Conservation (phyloP, 129 eudicot genomes). For the Smallanthus sonchifolius region DNA sequence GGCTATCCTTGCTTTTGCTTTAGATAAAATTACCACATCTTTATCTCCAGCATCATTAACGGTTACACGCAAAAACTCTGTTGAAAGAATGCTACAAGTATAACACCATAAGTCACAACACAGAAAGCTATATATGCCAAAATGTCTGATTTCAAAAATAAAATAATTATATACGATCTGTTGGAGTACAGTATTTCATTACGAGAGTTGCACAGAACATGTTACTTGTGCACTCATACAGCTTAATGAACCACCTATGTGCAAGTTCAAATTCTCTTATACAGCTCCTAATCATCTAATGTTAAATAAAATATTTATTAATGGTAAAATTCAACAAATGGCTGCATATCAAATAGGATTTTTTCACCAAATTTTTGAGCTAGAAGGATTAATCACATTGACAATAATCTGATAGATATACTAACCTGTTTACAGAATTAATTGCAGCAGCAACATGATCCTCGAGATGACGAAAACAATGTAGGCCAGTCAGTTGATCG, state of each 20-base stretch:
- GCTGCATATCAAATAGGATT: not conserved
- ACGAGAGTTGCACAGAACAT: not conserved
- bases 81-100: slow-evolving; percentile 99
- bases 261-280: not conserved
- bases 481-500: slow-evolving; percentile 86
- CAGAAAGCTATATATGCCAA: slow-evolving; percentile 9
- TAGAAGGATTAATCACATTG: slow-evolving; percentile 1
- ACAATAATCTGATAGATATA: slow-evolving; percentile 4
- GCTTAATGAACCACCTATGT: not conserved
- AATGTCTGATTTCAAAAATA: not conserved
- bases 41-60: slow-evolving; percentile 55
- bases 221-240: not conserved
- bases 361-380: not conserved
- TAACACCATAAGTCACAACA: slow-evolving; percentile 55
- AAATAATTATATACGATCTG: not conserved
- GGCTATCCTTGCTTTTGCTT: slow-evolving; percentile 43
- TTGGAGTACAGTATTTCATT: not conserved
- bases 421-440: slow-evolving; percentile 88
- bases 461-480: slow-evolving; percentile 95
- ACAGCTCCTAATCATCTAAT: not conserved
- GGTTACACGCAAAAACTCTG: slow-evolving; percentile 93
- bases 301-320: not conserved
- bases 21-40: slow-evolving; percentile 47
- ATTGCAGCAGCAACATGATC: slow-evolving; percentile 82
- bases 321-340: not conserved